Conservation (phyloP, 768 basidiomycete species). For the Boletellus ananiceps region DNA sequence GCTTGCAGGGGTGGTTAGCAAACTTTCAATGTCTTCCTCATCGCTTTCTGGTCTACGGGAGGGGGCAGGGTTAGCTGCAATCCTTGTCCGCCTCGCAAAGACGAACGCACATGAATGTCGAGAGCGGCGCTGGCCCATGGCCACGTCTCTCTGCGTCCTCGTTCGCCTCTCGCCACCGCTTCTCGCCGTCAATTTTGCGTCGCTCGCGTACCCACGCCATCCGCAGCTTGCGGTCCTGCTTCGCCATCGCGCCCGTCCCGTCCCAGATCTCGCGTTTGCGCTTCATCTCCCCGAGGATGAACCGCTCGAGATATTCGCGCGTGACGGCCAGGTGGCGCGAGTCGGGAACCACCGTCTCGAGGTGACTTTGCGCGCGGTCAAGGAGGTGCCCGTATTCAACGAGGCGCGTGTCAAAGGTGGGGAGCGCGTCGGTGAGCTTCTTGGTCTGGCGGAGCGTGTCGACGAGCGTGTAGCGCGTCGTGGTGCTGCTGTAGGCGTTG, state of each 20-base stretch:
- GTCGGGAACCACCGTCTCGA: slow-evolving; percentile 15
- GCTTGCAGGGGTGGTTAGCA: slow-evolving; percentile 22
- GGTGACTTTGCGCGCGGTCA: slow-evolving; percentile 9
- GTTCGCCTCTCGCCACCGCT: slow-evolving; percentile 19
- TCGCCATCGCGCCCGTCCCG: slow-evolving; percentile 26
- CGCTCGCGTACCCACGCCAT: slow-evolving; percentile 23
- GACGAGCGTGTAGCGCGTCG: slow-evolving; percentile 20
- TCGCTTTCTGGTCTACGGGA: slow-evolving; percentile 21
- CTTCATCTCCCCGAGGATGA: slow-evolving; percentile 28
- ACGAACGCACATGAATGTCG: slow-evolving; percentile 21
- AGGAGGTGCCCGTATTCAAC: slow-evolving; percentile 20
- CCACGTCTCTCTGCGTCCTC: slow-evolving; percentile 6
- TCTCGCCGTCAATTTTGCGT: slow-evolving; percentile 17
- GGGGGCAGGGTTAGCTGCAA: neutral
- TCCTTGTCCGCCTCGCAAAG: neutral
- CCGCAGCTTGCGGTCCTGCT: slow-evolving; percentile 18
- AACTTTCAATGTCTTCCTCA: slow-evolving; percentile 22
- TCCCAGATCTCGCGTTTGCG: slow-evolving; percentile 30
- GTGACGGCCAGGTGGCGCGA: slow-evolving; percentile 18
- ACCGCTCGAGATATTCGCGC: slow-evolving; percentile 25
- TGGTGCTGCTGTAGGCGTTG: neutral
- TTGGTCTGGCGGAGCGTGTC: slow-evolving; percentile 29
- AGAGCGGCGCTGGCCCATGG: slow-evolving; percentile 16
- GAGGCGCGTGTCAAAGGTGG: slow-evolving; percentile 16
- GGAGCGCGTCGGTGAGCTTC: slow-evolving; percentile 18